Conservation (phyloP, 148 eudicot genomes). For the Rhododendron kiyosumense region DNA sequence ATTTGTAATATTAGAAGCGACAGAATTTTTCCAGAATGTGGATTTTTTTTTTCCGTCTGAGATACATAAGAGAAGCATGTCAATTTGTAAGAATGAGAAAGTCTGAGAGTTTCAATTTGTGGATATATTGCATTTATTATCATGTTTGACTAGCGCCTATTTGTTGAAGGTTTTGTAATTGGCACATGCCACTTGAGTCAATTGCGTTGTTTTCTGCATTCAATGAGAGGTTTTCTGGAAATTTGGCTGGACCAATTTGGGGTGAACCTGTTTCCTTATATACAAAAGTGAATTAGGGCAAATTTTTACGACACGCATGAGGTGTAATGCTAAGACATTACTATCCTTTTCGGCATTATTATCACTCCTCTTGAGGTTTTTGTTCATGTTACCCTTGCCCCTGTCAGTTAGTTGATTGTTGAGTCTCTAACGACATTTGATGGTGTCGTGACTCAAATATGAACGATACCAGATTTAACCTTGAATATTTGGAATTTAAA, state of each 20-base stretch:
- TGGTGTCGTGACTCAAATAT: background rate
- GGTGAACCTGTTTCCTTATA: background rate
- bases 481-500: background rate
- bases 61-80: background rate
- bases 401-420: background rate
- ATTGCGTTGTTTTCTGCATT: background rate
- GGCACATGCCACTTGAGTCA: background rate
- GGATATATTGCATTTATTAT: background rate
- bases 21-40: background rate
- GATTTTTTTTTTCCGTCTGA: background rate
- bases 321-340: background rate
- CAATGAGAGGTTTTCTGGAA: background rate
- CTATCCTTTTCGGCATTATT: background rate
- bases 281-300: background rate
- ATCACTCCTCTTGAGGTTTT: background rate
- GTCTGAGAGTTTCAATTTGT: background rate
- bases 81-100: background rate
- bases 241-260: background rate
- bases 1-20: constrained; percentile 13
- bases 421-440: background rate
- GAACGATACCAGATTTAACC: background rate
- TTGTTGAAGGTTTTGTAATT: background rate
- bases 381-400: background rate
- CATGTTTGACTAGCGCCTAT: background rate
- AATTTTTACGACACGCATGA: background rate